These are phyloP conservation scores for Mycena epipterygia DNA, from an alignment of 768 basidiomycete species.

Conservation along the genomic window DNA sequence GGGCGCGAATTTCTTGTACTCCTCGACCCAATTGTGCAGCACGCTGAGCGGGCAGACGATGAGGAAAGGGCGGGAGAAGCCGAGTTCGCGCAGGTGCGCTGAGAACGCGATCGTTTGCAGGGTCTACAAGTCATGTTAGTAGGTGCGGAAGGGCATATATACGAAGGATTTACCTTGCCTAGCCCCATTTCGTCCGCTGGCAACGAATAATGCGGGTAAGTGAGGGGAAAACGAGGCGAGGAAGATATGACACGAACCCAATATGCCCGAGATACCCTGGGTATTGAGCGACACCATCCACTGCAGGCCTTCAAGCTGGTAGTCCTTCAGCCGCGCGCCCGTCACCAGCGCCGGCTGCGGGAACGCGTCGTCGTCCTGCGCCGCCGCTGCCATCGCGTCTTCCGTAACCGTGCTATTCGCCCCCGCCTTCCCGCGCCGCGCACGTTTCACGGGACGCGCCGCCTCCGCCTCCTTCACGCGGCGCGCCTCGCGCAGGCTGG, in stretches of 20 bases:
- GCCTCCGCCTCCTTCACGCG: neutral
- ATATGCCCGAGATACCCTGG: constrained; percentile 86
- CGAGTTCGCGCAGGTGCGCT: constrained; percentile 85
- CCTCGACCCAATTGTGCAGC: constrained; percentile 90
- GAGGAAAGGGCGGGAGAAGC: constrained; percentile 82
- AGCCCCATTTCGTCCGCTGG: constrained; percentile 96
- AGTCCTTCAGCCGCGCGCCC: constrained; percentile 88
- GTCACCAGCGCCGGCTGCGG: constrained; percentile 86
- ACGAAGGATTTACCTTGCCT: constrained; percentile 65
- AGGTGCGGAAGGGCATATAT: too few relatives aligned
- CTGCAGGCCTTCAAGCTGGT: constrained; percentile 94
- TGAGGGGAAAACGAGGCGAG: neutral
- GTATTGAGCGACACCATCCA: constrained; percentile 94
- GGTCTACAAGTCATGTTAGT: constrained; percentile 59
- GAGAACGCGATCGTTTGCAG: constrained; percentile 96
- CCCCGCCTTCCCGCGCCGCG: neutral
- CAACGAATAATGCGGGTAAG: constrained; percentile 21
- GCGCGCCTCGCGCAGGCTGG: neutral
- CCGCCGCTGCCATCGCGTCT: constrained; percentile 40
- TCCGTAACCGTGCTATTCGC: constrained; percentile 18
- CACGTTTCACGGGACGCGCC: neutral
- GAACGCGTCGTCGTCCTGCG: constrained; percentile 54
- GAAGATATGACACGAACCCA: constrained; percentile 61
- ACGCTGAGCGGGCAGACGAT: constrained; percentile 95
- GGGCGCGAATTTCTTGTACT: constrained; percentile 89